A percentile compares a stretch with the other conserved stretches of the same genome.
Evolutionary conservation across 495 filamentous ascomycete genomes (phyloP).

Genomic region (Stereocaulon alpinum): DNA sequence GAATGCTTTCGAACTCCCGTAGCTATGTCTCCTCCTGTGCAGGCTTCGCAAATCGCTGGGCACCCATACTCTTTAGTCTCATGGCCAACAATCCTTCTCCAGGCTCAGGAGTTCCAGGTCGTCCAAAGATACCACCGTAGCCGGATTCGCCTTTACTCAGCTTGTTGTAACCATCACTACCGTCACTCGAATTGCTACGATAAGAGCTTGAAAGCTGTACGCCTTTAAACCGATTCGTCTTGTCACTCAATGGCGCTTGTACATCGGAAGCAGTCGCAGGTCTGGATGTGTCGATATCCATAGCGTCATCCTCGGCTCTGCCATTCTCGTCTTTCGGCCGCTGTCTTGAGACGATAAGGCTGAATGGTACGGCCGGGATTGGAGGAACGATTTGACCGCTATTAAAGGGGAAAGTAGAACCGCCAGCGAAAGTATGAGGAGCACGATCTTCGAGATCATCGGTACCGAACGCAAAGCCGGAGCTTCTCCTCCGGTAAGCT

Average conservation of each 20-base stretch:
- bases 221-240: slow-evolving; percentile 23
- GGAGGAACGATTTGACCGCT: slow-evolving; percentile 6
- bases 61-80: slow-evolving; percentile 41
- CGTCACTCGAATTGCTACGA: slow-evolving; percentile 13
- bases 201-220: slow-evolving; percentile 18
- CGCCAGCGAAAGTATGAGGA: not conserved
- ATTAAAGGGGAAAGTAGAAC: slow-evolving; percentile 7
- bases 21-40: not conserved
- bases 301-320: not conserved
- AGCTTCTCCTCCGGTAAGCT: slow-evolving; percentile 45
- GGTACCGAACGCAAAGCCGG: slow-evolving; percentile 37
- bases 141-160: slow-evolving; percentile 56
- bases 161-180: slow-evolving; percentile 47
- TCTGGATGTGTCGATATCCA: slow-evolving; percentile 16
- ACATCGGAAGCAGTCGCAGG: slow-evolving; percentile 19
- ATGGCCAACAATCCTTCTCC: slow-evolving; percentile 47
- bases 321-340: not conserved
- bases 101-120: slow-evolving; percentile 31
- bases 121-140: slow-evolving; percentile 50
- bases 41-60: slow-evolving; percentile 22
- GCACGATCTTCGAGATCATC: slow-evolving; percentile 16
- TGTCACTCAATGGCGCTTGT: slow-evolving; percentile 20
- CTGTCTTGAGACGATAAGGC: slow-evolving; percentile 2
- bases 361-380: slow-evolving; percentile 18
- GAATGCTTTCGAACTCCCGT: not conserved